Conservation (phyloP, 495 filamentous ascomycete genomes). For the Tuber umbilicatum region DNA sequence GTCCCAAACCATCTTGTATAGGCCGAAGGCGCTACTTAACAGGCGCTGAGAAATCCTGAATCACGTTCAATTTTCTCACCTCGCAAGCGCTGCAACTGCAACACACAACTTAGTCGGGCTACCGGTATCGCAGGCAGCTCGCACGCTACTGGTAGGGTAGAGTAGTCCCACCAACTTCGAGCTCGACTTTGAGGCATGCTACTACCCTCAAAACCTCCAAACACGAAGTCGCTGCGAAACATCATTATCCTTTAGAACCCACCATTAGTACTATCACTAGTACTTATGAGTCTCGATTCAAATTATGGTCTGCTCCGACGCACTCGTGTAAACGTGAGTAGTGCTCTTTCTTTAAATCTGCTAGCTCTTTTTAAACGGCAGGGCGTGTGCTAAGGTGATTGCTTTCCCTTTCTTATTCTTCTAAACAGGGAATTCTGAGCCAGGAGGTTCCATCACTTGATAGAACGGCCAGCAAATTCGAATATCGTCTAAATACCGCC, state of each 20-base stretch:
- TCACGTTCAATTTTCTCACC: not conserved
- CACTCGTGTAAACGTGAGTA: not conserved
- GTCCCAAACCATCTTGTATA: not conserved
- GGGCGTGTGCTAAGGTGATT: not conserved
- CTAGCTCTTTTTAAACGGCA: not conserved
- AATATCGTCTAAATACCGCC: not conserved
- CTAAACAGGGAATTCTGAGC: not conserved
- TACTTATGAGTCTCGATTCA: not conserved
- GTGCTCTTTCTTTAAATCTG: not conserved
- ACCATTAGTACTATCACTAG: not conserved
- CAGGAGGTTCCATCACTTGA: not conserved
- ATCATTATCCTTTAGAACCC: not conserved
- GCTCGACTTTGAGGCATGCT: not conserved
- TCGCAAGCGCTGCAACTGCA: not conserved
- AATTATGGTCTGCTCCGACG: not conserved
- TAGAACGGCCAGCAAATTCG: not conserved
- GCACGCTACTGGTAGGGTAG: not conserved
- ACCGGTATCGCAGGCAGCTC: not conserved
- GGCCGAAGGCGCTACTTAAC: not conserved
- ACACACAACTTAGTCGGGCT: not conserved
- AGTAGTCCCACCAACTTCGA: not conserved
- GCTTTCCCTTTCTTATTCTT: not conserved
- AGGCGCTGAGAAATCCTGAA: not conserved
- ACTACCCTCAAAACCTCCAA: not conserved
- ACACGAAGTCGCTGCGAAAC: not conserved